These are phyloP conservation scores for Coniophora puteana DNA, from an alignment of 1,284 basidiomycete genomes.

Conservation along the genomic window DNA sequence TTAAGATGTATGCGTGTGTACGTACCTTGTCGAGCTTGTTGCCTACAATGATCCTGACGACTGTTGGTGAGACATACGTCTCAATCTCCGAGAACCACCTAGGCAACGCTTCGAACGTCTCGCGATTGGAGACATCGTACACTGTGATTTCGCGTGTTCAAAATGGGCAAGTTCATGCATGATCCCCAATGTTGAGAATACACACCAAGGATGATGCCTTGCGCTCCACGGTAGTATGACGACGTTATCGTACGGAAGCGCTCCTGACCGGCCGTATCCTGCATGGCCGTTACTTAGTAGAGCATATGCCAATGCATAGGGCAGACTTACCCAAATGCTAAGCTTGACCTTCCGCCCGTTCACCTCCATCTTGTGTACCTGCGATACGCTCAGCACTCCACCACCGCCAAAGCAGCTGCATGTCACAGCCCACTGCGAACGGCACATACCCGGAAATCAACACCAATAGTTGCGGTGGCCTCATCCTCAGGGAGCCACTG, in stretches of 20 bases:
- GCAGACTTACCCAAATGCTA: constrained; percentile 71
- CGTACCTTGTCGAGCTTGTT: constrained; percentile 94
- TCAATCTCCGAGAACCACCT: constrained; percentile 95
- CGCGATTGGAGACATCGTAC: constrained; percentile 90
- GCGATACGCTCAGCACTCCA: constrained; percentile 3
- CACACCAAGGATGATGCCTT: constrained; percentile 88
- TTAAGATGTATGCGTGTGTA: constrained; percentile 2
- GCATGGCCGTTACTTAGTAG: neutral
- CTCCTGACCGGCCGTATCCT: constrained; percentile 93
- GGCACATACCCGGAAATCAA: constrained; percentile 71
- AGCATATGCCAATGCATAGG: constrained; percentile 12
- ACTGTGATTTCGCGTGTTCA: constrained; percentile 43
- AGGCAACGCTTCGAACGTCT: constrained; percentile 89
- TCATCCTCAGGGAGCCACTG: constrained; percentile 96
- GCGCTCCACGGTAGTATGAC: constrained; percentile 90
- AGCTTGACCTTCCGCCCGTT: constrained; percentile 77
- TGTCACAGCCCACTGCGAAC: neutral
- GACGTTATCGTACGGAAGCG: constrained; percentile 90
- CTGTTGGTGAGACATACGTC: constrained; percentile 83
- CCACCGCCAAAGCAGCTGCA: neutral
- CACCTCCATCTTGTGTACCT: constrained; percentile 83
- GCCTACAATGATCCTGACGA: constrained; percentile 94
- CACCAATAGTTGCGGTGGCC: constrained; percentile 90
- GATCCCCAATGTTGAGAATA: constrained; percentile 7
- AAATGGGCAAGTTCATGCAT: neutral